These are phyloP conservation scores for Citeromyces siamensis DNA, from an alignment of 1,139 yeast genomes.

Conservation along the genomic window DNA sequence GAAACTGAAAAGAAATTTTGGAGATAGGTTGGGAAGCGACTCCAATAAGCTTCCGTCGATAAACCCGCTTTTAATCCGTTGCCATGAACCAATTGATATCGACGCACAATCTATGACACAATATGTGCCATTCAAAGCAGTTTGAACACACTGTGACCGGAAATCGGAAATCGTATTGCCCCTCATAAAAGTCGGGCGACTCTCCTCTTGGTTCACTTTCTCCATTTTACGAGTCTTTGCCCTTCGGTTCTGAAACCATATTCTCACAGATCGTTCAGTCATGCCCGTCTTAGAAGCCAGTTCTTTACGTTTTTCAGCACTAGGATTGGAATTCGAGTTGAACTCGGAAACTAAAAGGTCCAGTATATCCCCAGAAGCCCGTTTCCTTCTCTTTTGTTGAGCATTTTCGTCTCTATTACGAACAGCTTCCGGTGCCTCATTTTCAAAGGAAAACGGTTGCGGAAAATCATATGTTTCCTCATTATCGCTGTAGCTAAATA, in stretches of 20 bases:
- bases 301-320: conserved; percentile 52
- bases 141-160: conserved; percentile 18
- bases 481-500: not conserved
- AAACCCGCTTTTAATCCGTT: conserved; percentile 54
- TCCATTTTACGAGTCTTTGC: conserved; percentile 64
- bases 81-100: conserved; percentile 70
- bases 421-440: not conserved
- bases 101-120: conserved; percentile 55
- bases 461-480: not conserved
- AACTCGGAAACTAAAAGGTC: conserved; percentile 61
- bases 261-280: conserved; percentile 86
- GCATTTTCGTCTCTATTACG: not conserved
- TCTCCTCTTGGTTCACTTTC: conserved; percentile 23
- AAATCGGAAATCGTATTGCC: conserved; percentile 8
- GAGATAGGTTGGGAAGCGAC: conserved; percentile 49
- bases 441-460: not conserved
- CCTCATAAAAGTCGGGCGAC: conserved; percentile 4
- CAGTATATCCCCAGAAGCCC: conserved; percentile 82
- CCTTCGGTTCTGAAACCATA: conserved; percentile 91
- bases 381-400: not conserved
- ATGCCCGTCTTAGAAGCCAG: conserved; percentile 70
- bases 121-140: conserved; percentile 53
- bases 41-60: conserved; percentile 26
- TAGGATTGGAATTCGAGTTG: conserved; percentile 59
- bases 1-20: conserved; percentile 44